A percentile compares a stretch with the other conserved stretches of the same genome.
These are phyloP conservation scores for Sphaerobolus stellatus DNA, from an alignment of 1,284 basidiomycete species.

Conservation along the genomic window DNA sequence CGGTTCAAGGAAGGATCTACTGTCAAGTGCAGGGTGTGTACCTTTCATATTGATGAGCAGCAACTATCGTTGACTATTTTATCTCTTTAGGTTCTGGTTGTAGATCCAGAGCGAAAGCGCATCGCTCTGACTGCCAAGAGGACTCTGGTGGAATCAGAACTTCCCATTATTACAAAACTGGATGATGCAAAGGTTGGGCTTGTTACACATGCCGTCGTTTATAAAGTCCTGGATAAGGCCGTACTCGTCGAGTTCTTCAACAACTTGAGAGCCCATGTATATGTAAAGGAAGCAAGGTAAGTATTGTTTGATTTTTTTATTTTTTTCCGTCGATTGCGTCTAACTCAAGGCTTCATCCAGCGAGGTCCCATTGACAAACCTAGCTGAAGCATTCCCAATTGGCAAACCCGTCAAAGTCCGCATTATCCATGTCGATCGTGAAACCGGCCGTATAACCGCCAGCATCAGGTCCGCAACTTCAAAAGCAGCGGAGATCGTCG, in stretches of 20 bases:
- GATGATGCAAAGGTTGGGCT: constrained; percentile 73
- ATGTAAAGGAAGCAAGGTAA: constrained; percentile 79
- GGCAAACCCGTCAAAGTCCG: constrained; percentile 89
- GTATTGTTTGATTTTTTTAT: constrained; percentile 21
- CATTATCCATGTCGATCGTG: constrained; percentile 70
- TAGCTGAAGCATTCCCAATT: constrained; percentile 69
- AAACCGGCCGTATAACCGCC: constrained; percentile 70
- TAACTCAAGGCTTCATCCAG: constrained; percentile 36
- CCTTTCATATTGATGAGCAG: not conserved
- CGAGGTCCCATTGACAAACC: constrained; percentile 61
- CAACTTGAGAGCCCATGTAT: constrained; percentile 82
- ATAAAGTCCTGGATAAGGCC: constrained; percentile 76
- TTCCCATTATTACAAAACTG: constrained; percentile 67
- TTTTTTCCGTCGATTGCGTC: not conserved
- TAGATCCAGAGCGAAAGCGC: constrained; percentile 81
- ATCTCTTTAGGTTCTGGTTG: constrained; percentile 69
- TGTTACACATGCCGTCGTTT: constrained; percentile 82
- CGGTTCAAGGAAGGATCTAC: constrained; percentile 83
- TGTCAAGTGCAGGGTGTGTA: constrained; percentile 82
- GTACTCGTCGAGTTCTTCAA: constrained; percentile 91
- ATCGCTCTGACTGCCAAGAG: constrained; percentile 92
- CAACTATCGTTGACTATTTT: constrained; percentile 11
- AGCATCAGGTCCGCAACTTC: constrained; percentile 82
- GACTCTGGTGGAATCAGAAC: constrained; percentile 78
- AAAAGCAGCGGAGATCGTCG: constrained; percentile 36